phyloP scores from a whole-genome alignment of 2,329 filamentous ascomycete species.

The Clarireedia hainanense region DNA sequence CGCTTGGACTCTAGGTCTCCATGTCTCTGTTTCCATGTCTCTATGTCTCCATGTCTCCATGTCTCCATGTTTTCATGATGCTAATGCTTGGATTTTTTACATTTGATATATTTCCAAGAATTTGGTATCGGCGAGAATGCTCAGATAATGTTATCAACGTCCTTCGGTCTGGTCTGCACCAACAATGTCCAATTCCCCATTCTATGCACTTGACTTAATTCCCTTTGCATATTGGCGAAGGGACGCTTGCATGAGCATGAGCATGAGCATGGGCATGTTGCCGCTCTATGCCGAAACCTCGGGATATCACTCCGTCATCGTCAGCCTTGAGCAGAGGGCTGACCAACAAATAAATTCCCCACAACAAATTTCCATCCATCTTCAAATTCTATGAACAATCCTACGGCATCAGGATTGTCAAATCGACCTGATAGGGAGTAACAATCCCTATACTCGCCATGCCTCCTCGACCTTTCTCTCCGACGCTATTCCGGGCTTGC shows the following conservation, averaged over 20 bases:
- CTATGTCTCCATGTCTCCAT: neutral
- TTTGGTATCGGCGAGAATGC: neutral
- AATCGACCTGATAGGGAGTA: neutral
- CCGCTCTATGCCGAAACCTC: neutral
- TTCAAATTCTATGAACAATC: neutral
- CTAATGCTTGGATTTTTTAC: too few relatives aligned
- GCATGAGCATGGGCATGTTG: neutral
- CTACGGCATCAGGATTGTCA: neutral
- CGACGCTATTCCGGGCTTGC: neutral
- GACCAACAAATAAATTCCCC: neutral
- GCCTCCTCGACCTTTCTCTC: constrained; percentile 11
- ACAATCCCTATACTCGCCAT: constrained; percentile 5
- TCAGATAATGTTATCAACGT: too few relatives aligned
- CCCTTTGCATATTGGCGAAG: too few relatives aligned
- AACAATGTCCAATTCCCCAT: too few relatives aligned
- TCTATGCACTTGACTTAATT: too few relatives aligned
- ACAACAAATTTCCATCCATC: constrained; percentile 4
- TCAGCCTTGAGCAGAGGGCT: constrained; percentile 1
- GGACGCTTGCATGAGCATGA: too few relatives aligned
- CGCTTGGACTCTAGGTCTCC: neutral
- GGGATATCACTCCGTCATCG: neutral
- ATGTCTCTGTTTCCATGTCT: neutral
- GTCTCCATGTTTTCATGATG: neutral
- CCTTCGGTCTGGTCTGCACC: too few relatives aligned
- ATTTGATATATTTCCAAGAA: neutral